phyloP scores from a whole-genome alignment of 139 green algal genomes.

The Chara braunii region DNA sequence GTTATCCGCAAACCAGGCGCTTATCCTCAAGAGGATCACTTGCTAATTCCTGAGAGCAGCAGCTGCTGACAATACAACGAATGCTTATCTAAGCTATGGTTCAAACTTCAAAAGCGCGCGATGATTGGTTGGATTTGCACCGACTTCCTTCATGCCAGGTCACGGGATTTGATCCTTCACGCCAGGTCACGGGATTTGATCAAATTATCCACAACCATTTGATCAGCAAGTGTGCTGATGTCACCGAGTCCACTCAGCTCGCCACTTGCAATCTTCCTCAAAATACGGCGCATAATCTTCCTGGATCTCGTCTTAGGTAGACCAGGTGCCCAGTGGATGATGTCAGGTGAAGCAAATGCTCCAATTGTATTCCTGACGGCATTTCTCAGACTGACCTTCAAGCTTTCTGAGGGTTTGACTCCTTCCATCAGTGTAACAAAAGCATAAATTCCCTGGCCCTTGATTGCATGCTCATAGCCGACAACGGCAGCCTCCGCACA shows the following conservation, averaged over 20 bases:
- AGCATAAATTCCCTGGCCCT: slow-evolving; percentile 91
- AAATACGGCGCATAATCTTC: slow-evolving; percentile 83
- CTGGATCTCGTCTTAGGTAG: slow-evolving; percentile 87
- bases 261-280: slow-evolving; percentile 61
- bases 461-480: slow-evolving; percentile 79
- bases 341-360: slow-evolving; percentile 85
- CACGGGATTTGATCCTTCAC: slow-evolving; percentile 35
- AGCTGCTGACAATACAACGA: not conserved
- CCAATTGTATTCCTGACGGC: slow-evolving; percentile 59
- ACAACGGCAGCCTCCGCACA: slow-evolving; percentile 91
- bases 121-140: not conserved
- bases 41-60: not conserved
- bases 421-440: slow-evolving; percentile 79
- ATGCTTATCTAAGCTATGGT: too few relatives aligned
- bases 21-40: not conserved
- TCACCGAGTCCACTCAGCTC: slow-evolving; percentile 54
- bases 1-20: not conserved
- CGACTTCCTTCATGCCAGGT: not conserved
- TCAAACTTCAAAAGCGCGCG: not conserved
- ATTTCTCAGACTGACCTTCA: slow-evolving; percentile 64
- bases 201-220: slow-evolving; percentile 68
- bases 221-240: slow-evolving; percentile 53
- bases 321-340: slow-evolving; percentile 84
- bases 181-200: slow-evolving; percentile 56
- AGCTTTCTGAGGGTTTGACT: slow-evolving; percentile 23